phyloP scores from a whole-genome alignment of 176 grass and related monocot genomes.

The Secale cereale region DNA sequence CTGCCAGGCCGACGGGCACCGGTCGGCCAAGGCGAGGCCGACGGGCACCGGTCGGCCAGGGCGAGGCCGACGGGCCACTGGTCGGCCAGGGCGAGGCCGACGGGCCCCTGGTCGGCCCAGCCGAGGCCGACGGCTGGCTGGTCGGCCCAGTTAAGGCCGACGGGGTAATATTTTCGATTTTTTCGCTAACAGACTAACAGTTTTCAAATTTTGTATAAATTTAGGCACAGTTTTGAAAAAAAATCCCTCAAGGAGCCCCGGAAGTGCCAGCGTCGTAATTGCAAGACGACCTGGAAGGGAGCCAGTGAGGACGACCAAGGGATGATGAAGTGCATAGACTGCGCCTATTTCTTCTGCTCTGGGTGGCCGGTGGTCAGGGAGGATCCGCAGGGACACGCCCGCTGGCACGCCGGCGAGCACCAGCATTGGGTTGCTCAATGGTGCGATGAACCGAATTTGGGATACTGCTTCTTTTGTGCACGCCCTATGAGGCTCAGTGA shows the following conservation, averaged over 20 bases:
- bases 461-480: conserved; percentile 63
- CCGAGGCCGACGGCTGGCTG: no score
- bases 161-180: no score
- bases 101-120: no score
- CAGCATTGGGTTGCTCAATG: conserved; percentile 45
- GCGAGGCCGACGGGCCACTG: no score
- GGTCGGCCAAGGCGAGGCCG: no score
- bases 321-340: conserved; percentile 58
- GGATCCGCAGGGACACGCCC: conserved; percentile 50
- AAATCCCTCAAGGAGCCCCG: neutral
- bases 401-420: conserved; percentile 34
- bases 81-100: no score
- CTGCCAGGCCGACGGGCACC: no score
- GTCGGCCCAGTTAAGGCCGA: no score
- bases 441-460: conserved; percentile 18
- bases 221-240: no score
- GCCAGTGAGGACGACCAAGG: neutral
- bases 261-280: conserved; percentile 19
- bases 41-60: no score
- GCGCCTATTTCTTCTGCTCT: conserved; percentile 35
- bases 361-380: conserved; percentile 2
- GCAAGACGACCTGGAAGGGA: conserved; percentile 1
- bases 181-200: no score
- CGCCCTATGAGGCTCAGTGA: neutral
- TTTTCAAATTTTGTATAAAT: no score